Base-by-base conservation (phyloP, 1,284 basidiomycete genomes). In the Rhodotorula sp. region DNA sequence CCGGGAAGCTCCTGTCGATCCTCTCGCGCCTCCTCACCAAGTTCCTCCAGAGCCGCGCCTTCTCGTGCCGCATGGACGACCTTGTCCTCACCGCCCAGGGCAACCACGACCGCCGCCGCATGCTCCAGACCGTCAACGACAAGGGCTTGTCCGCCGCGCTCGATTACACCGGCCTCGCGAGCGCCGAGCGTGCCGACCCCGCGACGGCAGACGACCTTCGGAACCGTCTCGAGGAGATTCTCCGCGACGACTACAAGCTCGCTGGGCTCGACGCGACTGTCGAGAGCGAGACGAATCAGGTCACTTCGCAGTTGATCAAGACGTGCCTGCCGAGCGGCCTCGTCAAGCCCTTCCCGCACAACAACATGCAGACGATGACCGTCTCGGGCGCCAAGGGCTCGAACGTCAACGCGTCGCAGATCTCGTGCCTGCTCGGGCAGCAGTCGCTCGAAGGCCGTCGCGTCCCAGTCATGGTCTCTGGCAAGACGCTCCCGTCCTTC, bases 281-380 rank as follows among this genome's bases (percentile, higher is more conserved):
- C 39, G 97, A 98, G 85, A 81, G 89, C 22, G 90, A 91, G 77
- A 89, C 97, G 80, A 97, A 94, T 71, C 90, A 92, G 77, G 90
- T 92, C 4, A 94, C 97, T 67, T 91, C 93, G 32, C 89, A 95
- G 80, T 77, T 83, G 67, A 83, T 83, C 76, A 81, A 82, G 61
- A 86, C 88, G n/a, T 91, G 91, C 79, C 87, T 99, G 78, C 97
- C 97, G n/a, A 84, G 88, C 63, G 91, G 91, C 62, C 87, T 99
- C 51, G 85, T 92, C 74, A 92, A 94, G 78, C 89, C 90, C 73
- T 99, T 99, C 85, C 97, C 97, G 39, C 89, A 94, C 81, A 99
- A 99, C 84, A 91, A 99, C 87, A 99, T 99, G 97, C 96, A 99
- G 83, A 90, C 91, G 75, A 99, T 99, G 97, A 98, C 96, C 9